Conservation (phyloP, 2,329 filamentous ascomycete species). For the Fonsecaea multimorphosa region DNA sequence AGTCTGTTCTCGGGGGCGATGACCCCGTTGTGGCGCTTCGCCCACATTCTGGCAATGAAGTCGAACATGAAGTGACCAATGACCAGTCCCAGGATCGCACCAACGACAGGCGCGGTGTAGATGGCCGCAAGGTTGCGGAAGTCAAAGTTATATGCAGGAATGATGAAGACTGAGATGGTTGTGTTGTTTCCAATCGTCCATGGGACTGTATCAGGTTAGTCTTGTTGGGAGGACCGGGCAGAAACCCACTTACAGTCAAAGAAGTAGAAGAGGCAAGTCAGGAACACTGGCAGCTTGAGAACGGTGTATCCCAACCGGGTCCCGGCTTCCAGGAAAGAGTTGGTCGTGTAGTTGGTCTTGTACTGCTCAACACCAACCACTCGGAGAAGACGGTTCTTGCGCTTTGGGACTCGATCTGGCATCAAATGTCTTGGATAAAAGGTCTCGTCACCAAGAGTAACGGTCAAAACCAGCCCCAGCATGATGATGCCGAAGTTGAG, state of each 20-base stretch:
- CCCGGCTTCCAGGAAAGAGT: constrained; percentile 51
- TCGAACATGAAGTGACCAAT: constrained; percentile 63
- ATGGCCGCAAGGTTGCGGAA: constrained; percentile 58
- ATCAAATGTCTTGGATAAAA: constrained; percentile 41
- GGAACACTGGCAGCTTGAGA: constrained; percentile 42
- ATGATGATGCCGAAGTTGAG: constrained; percentile 40
- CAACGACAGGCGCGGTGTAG: constrained; percentile 63
- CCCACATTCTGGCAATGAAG: constrained; percentile 53
- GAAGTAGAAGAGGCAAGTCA: constrained; percentile 44
- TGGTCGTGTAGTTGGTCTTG: constrained; percentile 43
- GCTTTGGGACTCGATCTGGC: constrained; percentile 32
- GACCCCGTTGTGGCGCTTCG: constrained; percentile 54
- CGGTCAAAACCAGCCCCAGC: constrained; percentile 38
- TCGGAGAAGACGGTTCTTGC: constrained; percentile 39
- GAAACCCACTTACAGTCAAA: constrained; percentile 39
- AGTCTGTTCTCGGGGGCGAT: constrained; percentile 64
- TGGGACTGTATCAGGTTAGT: constrained; percentile 53
- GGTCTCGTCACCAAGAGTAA: constrained; percentile 42
- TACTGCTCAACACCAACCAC: constrained; percentile 43
- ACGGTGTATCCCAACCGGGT: constrained; percentile 50
- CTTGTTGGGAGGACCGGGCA: constrained; percentile 45
- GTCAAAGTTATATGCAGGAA: constrained; percentile 56
- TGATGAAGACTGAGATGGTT: constrained; percentile 58
- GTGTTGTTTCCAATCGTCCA: constrained; percentile 62
- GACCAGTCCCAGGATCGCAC: constrained; percentile 58